Base-by-base conservation (phyloP, 768 basidiomycete species). In the Sistotremastrum suecicum region DNA sequence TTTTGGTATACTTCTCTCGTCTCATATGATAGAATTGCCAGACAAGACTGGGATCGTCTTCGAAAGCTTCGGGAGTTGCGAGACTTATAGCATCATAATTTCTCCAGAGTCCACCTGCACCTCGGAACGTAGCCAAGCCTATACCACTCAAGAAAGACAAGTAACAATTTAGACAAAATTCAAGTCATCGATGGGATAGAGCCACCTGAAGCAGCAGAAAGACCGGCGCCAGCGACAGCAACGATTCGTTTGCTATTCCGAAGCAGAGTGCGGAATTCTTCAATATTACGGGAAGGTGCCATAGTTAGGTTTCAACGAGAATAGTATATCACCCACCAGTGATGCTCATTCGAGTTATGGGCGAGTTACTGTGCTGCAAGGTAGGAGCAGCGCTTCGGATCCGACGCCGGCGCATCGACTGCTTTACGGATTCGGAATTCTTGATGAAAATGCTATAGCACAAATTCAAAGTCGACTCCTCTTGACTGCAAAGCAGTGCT, bases 11-110 rank as follows among this genome's bases (percentile, higher is more conserved):
- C 75, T 54, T 63, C 59, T 70, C 67, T 45, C 77, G 62, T n/a
- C 78, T 63, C 47, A 74, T 72, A 50, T 80, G 78, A 51, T 78
- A 80, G 53, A 80, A 80, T 51, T 80, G 74, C 78, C 76, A 78
- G 3, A 74, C 69, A 3, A 66, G 58, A 10, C 67, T 68, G 0
- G 74, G 76, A 44, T 73, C 63, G 20, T 60, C 50, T 1, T 49
- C 40, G 56, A 78, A 80, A 1, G 67, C 72, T 50, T 72, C 62
- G 0, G 72, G 76, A 8, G 72, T 74, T 3, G 75, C 75, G 6
- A 78, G 65, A 38, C 61, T 60, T 46, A 64, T 68, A 0, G 74
- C 70, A 43, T 74, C 61, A 51, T 71, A 70, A 39, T 63, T 68
- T 42, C 70, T 57, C 74, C 74, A 75, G 49, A 73, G 49, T 7